Evolutionary conservation across 345 rosid genomes (phyloP).

Genomic region (Linum lewisii): DNA sequence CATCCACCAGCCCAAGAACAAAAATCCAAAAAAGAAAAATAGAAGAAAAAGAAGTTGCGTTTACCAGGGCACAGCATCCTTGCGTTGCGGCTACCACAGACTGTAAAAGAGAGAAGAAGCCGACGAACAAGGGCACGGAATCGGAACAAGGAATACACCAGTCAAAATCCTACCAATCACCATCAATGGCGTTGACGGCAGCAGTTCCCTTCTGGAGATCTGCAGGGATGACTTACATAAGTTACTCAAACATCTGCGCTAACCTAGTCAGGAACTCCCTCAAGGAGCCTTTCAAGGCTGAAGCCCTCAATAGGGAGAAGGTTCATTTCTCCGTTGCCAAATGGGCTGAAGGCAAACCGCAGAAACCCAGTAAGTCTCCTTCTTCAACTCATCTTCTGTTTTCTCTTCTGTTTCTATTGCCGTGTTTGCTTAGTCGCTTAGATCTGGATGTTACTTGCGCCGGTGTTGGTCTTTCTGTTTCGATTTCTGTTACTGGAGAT

Average conservation of each 20-base stretch:
- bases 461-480: background rate
- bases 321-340: constrained; percentile 4
- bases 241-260: constrained; percentile 3
- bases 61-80: too few relatives aligned
- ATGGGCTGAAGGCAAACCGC: background rate
- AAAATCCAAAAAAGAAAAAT: too few relatives aligned
- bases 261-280: constrained; percentile 6
- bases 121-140: background rate
- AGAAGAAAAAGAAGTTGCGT: too few relatives aligned
- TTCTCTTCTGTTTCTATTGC: background rate
- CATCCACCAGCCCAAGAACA: too few relatives aligned
- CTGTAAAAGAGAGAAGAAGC: background rate
- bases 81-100: too few relatives aligned
- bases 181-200: constrained; percentile 2
- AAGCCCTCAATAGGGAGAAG: background rate
- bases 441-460: background rate
- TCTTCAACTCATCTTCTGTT: background rate
- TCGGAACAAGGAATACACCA: background rate
- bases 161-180: background rate
- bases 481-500: too few relatives aligned
- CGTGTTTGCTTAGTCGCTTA: background rate
- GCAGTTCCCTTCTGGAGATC: constrained; percentile 1
- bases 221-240: constrained; percentile 5
- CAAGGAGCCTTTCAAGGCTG: constrained; percentile 1
- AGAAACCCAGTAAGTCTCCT: background rate